Evolutionary conservation across 495 filamentous ascomycete species (phyloP), one percentile per base, ranked within the genome.

Genomic region (Penicillium chermesinum): DNA sequence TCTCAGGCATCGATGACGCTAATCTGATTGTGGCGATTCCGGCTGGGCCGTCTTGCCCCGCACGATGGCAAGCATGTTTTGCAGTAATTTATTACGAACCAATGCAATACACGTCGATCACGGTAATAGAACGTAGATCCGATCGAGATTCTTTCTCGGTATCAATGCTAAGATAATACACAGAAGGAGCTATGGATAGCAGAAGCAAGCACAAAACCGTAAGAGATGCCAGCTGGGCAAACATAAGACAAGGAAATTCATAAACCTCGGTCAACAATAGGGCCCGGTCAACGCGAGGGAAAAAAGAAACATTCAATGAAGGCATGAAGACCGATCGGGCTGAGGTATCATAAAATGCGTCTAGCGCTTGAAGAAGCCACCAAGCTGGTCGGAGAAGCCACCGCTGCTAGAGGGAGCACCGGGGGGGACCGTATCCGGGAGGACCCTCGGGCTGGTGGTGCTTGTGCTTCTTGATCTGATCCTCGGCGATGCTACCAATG

Each of bases 341-440:
- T 6, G 1, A 22, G 41, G 43, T 37, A 38, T 38, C 44, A 30
- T 21, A 18, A 30, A 3, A n/a, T n/a, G n/a, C 18, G 21, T 57
- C 52, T 68, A 72, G 57, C 64, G 70, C 62, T 70, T 69, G 63
- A 74, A 74, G 64, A 67, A 74, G 42, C 56, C 51, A 49, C 65
- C 61, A 46, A 75, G 61, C 56, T 69, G 46, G 58, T 73, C 59
- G 64, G 73, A 64, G 65, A 67, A 66, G 47, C 58, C 36, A 33
- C 52, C 45, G 53, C 57, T 40, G 53, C 67, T 44, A 27, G 57
- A 52, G 42, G 41, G 46, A 37, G 50, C 41, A 25, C 50, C 56
- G n/a, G n/a, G n/a, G n/a, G 19, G 51, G 54, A 48, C 37, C 47
- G 14, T 53, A 21, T n/a, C 36, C 42, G 33, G 50, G 47, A 36